phyloP scores from a whole-genome alignment of 1,284 basidiomycete genomes.

The Boletus albobrunnescens region DNA sequence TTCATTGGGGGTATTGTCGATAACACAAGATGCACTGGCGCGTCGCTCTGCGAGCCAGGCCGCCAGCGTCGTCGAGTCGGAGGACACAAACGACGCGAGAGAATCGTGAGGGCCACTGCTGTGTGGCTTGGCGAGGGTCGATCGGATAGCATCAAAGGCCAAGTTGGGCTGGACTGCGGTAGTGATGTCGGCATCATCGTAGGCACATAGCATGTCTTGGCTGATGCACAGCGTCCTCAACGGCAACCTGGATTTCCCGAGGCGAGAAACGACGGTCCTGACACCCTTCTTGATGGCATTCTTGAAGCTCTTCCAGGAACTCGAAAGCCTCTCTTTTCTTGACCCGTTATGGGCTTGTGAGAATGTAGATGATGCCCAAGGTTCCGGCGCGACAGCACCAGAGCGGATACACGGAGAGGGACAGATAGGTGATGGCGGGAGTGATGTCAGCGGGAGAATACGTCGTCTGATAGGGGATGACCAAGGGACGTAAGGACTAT shows the following conservation, averaged over 20 bases:
- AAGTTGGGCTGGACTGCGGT: neutral
- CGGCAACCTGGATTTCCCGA: constrained; percentile 17
- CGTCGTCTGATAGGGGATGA: constrained; percentile 36
- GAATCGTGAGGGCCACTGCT: constrained; percentile 13
- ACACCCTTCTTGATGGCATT: constrained; percentile 23
- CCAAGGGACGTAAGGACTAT: constrained; percentile 50
- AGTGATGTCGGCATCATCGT: constrained; percentile 6
- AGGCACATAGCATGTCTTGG: constrained; percentile 10
- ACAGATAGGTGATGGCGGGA: constrained; percentile 21
- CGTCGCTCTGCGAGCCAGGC: constrained; percentile 40
- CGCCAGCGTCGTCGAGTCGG: constrained; percentile 36
- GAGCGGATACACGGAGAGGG: constrained; percentile 33
- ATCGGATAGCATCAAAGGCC: constrained; percentile 4
- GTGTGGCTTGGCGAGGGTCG: neutral
- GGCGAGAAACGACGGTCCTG: constrained; percentile 18
- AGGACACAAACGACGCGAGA: constrained; percentile 29
- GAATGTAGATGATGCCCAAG: constrained; percentile 28
- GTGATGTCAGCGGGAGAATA: constrained; percentile 34
- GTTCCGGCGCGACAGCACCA: constrained; percentile 40
- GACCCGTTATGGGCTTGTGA: constrained; percentile 20
- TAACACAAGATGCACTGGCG: constrained; percentile 18
- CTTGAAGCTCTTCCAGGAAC: constrained; percentile 32
- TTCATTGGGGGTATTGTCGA: constrained; percentile 20
- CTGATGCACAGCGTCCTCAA: constrained; percentile 7
- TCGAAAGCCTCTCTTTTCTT: constrained; percentile 26